Conservation (phyloP, 192 early-diverging fungal species). For the Linnemannia hyalina region DNA sequence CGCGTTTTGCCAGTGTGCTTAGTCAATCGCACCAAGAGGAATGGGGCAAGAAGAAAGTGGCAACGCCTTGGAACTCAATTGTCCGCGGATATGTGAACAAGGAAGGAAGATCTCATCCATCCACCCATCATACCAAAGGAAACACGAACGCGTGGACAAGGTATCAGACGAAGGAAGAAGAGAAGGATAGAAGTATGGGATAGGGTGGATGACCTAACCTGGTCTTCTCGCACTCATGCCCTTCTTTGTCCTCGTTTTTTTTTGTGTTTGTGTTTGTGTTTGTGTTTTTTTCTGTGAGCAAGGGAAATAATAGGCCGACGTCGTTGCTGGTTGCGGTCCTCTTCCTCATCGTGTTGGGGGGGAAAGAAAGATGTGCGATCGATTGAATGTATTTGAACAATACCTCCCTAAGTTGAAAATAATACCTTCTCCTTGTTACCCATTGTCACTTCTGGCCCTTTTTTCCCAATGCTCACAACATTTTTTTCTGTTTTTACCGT, state of each 20-base stretch:
- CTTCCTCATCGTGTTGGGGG: not conserved
- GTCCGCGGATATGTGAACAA: not conserved
- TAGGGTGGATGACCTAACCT: not conserved
- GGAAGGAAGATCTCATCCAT: not conserved
- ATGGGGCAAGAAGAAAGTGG: not conserved
- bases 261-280: not conserved
- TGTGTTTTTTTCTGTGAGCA: not conserved
- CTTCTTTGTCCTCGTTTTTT: not conserved
- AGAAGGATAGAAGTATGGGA: not conserved
- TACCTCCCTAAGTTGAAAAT: not conserved
- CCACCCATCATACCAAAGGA: not conserved
- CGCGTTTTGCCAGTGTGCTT: not conserved
- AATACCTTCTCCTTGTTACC: not conserved
- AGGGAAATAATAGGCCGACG: slow-evolving; percentile 1
- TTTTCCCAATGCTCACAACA: slow-evolving; percentile 1
- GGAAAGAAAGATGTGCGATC: not conserved
- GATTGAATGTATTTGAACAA: not conserved
- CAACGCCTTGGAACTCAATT: not conserved
- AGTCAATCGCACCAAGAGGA: not conserved
- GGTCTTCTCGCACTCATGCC: not conserved
- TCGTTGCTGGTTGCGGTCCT: not conserved
- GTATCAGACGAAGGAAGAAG: not conserved
- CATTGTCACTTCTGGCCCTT: not conserved
- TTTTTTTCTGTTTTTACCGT: slow-evolving; percentile 14
- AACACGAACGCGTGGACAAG: not conserved